A percentile compares a stretch with the other conserved stretches of the same genome.
Conservation (phyloP, 2,329 filamentous ascomycete species). For the Alternaria postmessia region DNA sequence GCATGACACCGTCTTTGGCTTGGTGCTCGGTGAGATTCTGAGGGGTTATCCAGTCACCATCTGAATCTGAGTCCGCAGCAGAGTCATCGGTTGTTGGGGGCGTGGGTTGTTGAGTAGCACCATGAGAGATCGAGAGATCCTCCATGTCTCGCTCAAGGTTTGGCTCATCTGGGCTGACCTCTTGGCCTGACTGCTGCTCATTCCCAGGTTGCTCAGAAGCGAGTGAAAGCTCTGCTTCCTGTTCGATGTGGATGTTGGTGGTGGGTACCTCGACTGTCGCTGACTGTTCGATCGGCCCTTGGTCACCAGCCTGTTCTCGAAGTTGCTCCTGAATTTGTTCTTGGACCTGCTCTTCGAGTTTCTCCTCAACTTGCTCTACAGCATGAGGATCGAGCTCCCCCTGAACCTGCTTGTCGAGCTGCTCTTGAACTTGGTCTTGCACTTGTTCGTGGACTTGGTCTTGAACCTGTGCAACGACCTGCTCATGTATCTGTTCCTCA, state of each 20-base stretch:
- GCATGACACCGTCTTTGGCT: slow-evolving; percentile 64
- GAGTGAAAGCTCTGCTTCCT: slow-evolving; percentile 6
- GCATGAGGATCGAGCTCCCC: slow-evolving; percentile 5
- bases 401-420: slow-evolving; percentile 5
- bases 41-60: slow-evolving; percentile 88
- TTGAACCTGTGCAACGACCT: slow-evolving; percentile 13
- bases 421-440: slow-evolving; percentile 22
- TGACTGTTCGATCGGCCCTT: slow-evolving; percentile 7
- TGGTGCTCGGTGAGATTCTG: slow-evolving; percentile 88
- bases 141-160: slow-evolving; percentile 28
- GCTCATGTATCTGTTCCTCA: slow-evolving; percentile 14
- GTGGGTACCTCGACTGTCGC: slow-evolving; percentile 6
- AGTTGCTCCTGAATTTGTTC: slow-evolving; percentile 17
- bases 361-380: slow-evolving; percentile 16
- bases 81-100: slow-evolving; percentile 26
- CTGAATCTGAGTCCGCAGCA: slow-evolving; percentile 22
- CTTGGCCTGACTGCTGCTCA: neutral
- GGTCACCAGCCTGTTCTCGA: slow-evolving; percentile 6
- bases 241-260: slow-evolving; percentile 11
- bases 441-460: slow-evolving; percentile 22
- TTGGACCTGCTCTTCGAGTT: slow-evolving; percentile 14
- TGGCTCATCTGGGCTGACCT: slow-evolving; percentile 1
- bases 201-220: neutral
- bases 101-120: slow-evolving; percentile 24
- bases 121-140: slow-evolving; percentile 30